Evolutionary conservation across 2,329 filamentous ascomycete species (phyloP).

Genomic region (Penicillium sp.): DNA sequence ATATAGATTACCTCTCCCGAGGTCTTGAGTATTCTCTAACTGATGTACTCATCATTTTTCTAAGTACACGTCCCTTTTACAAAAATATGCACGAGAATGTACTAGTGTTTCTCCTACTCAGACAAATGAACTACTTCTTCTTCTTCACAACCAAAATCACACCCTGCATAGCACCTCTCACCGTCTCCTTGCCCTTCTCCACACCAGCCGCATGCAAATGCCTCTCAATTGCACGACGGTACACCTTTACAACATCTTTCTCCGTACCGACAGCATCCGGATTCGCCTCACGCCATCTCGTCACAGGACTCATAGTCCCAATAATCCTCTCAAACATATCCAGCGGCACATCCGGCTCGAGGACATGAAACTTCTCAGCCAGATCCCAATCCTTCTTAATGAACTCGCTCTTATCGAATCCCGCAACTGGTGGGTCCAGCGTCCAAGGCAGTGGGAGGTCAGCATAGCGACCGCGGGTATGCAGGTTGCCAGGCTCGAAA

Average conservation of each 20-base stretch:
- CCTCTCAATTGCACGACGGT: slow-evolving; percentile 21
- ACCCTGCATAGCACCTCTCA: slow-evolving; percentile 18
- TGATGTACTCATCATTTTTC: too few species aligned
- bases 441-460: slow-evolving; percentile 50
- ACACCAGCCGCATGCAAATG: slow-evolving; percentile 24
- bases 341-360: slow-evolving; percentile 18
- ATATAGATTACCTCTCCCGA: too few species aligned
- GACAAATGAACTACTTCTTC: slow-evolving; percentile 1
- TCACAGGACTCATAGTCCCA: slow-evolving; percentile 37
- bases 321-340: slow-evolving; percentile 24
- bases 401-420: slow-evolving; percentile 41
- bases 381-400: slow-evolving; percentile 42
- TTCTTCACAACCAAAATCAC: slow-evolving; percentile 12
- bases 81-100: too few species aligned
- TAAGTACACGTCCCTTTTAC: too few species aligned
- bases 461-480: slow-evolving; percentile 40
- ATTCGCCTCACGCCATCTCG: slow-evolving; percentile 40
- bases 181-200: slow-evolving; percentile 20
- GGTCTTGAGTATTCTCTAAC: too few species aligned
- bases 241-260: slow-evolving; percentile 31
- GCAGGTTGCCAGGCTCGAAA: slow-evolving; percentile 40
- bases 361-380: slow-evolving; percentile 23
- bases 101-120: too few species aligned
- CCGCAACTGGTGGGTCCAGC: slow-evolving; percentile 26
- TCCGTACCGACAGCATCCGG: slow-evolving; percentile 35